A percentile compares a stretch with the other conserved stretches of the same genome.
Evolutionary conservation across 306 rosid species (phyloP).

Genomic region (Cucurbita moschata): DNA sequence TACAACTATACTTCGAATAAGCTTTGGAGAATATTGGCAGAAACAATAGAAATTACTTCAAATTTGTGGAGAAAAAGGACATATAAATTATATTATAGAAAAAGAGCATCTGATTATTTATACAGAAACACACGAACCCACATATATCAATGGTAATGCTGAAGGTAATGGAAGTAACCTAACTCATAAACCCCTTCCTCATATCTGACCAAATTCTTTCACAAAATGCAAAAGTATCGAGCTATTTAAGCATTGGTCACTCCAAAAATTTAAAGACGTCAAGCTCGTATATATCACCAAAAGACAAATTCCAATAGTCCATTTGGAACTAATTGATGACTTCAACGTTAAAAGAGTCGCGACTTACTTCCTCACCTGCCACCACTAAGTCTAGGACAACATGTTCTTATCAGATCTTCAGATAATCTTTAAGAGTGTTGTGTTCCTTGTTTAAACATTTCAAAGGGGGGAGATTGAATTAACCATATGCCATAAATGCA

Average conservation of each 20-base stretch:
- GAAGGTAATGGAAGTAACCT: not conserved
- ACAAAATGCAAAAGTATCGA: not conserved
- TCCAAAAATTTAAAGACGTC: no score
- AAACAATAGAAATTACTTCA: not conserved
- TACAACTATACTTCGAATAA: not conserved
- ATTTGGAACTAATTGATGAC: not conserved
- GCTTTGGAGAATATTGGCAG: not conserved
- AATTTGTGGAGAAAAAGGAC: not conserved
- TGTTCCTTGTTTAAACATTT: not conserved
- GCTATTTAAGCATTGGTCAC: no score
- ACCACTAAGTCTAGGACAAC: not conserved
- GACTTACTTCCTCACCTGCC: not conserved
- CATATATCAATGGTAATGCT: not conserved
- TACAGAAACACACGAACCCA: not conserved
- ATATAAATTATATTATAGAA: not conserved
- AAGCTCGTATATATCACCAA: no score
- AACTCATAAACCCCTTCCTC: not conserved
- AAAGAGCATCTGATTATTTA: not conserved
- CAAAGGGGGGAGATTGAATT: not conserved
- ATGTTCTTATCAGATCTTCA: not conserved
- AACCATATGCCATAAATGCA: not conserved
- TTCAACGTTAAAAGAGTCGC: not conserved
- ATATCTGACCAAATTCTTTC: not conserved
- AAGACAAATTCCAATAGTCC: not conserved
- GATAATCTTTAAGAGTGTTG: not conserved